Conservation (phyloP, 1,284 basidiomycete genomes). For the Ganoderma leucocontextum region DNA sequence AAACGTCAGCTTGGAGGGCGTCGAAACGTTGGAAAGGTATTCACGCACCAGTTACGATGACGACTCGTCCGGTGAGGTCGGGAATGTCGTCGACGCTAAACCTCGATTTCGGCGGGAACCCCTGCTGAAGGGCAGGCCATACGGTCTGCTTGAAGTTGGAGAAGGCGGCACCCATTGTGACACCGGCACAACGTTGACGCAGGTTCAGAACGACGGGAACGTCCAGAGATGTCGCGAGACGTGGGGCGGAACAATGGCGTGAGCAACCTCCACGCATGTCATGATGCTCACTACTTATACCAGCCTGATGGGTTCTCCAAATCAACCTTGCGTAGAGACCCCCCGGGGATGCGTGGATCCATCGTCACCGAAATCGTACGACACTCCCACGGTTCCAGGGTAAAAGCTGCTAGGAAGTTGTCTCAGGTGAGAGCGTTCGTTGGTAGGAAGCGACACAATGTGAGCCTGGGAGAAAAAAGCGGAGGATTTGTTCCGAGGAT, state of each 20-base stretch:
- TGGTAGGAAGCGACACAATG: background rate
- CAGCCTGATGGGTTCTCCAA: background rate
- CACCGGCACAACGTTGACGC: background rate
- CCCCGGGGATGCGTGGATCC: background rate
- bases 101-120: conserved; percentile 49
- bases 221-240: background rate
- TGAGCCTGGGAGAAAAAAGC: background rate
- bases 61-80: conserved; percentile 56
- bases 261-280: background rate
- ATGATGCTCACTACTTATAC: background rate
- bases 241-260: background rate
- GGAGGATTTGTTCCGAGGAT: background rate
- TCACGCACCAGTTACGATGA: conserved; percentile 49
- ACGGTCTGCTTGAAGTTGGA: conserved; percentile 11
- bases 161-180: conserved; percentile 13
- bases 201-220: background rate
- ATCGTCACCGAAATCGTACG: background rate
- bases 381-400: background rate
- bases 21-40: background rate
- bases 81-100: conserved; percentile 59
- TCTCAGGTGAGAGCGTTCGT: background rate
- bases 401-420: background rate
- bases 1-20: background rate
- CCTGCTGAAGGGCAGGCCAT: conserved; percentile 5
- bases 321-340: background rate